phyloP scores from a whole-genome alignment of 2,329 filamentous ascomycete species.

The Lachnum nothofagi region DNA sequence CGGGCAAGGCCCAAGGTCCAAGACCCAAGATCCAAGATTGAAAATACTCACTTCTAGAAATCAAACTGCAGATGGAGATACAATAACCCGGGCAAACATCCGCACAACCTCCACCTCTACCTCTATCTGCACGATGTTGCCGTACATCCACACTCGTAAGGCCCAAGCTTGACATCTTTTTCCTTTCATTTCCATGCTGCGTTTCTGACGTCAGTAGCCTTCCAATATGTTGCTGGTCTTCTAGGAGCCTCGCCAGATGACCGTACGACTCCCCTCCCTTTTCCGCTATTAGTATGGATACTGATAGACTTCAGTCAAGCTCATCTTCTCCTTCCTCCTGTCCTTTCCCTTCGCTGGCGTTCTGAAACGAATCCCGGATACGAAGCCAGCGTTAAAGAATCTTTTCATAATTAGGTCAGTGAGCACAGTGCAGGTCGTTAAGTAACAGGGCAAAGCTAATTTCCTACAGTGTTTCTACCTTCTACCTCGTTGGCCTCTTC shows the following conservation, averaged over 20 bases:
- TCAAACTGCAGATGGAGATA: constrained; percentile 22
- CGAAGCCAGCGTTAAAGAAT: constrained; percentile 79
- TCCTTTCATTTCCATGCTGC: constrained; percentile 57
- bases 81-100: constrained; percentile 9
- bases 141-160: constrained; percentile 58
- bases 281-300: neutral
- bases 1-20: neutral
- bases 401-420: constrained; percentile 72
- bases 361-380: constrained; percentile 85
- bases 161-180: constrained; percentile 34
- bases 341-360: constrained; percentile 88
- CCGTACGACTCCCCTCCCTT: constrained; percentile 39
- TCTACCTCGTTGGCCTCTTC: constrained; percentile 91
- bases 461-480: constrained; percentile 62
- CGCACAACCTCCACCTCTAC: too few species aligned
- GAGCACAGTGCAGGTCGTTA: neutral
- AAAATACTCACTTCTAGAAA: neutral
- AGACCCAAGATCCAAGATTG: neutral
- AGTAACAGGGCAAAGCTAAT: constrained; percentile 11
- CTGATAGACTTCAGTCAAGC: constrained; percentile 63
- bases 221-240: constrained; percentile 50
- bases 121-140: constrained; percentile 52
- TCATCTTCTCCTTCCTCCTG: constrained; percentile 81
- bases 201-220: constrained; percentile 47
- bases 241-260: constrained; percentile 63